Base-by-base conservation (phyloP, 306 rosid species). In the Parietaria judaica region DNA sequence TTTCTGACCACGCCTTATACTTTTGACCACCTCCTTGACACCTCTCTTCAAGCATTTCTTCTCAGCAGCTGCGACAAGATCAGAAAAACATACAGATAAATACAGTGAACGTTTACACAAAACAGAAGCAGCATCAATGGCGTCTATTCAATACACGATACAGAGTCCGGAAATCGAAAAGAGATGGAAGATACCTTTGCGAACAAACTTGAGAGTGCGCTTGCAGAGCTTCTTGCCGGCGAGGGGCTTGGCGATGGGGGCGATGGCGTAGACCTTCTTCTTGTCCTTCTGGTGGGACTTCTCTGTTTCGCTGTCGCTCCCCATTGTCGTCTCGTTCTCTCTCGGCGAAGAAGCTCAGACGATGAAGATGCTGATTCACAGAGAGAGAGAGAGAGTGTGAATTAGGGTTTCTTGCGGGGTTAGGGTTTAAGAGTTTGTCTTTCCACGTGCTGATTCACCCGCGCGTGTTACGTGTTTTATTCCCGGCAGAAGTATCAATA, bases 181-280 rank as follows among this genome's bases (percentile, higher is more conserved):
- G n/a, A n/a, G n/a, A n/a, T n/a, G n/a, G n/a, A n/a, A n/a, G 1
- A 72, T 66, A 90, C 98, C 98, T 83, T 63, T 78, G 8, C 95
- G 95, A 63, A 88, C 92, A 50, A 94, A 95, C 80, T 94, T 94
- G 7, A 94, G 82, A 15, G 95, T 83, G 50, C 84, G 79, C 79
- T 89, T 94, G 74, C 79, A 84, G 60, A 94, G 91, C 81, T 88
- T 94, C 76, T 94, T 94, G 10, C 99, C 95, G 0, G 99, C 95
- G 2, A 94, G 95, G 38, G 99, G 99, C 57, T 83, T 94, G 3
- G 99, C 97, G 56, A 94, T 89, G 7, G 99, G 95, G 15, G 95
- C 85, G 43, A 94, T 60, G 2, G 86, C 87, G 1, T 67, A 68
- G 8, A 81, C 45, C 87, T 83, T 94, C 94, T 88, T 88, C 88